Evolutionary conservation across 345 rosid genomes (phyloP), one percentile per base, ranked within the genome.

Genomic region (Ceriops zippeliana): DNA sequence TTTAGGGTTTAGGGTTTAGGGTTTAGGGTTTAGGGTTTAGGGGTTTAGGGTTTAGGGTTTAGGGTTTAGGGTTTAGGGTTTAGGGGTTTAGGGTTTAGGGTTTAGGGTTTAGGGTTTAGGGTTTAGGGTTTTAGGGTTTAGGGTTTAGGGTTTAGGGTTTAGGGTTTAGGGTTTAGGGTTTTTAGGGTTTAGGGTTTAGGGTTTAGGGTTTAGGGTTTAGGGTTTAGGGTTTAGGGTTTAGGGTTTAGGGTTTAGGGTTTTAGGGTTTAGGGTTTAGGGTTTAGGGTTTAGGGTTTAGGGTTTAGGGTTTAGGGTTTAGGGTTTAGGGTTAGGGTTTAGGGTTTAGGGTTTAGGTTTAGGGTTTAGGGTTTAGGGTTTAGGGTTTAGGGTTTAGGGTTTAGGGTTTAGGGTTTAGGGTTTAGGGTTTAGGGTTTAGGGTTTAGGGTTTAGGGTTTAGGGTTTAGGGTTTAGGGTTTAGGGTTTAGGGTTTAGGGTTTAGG

Each of bases 351-450:
- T 70, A 49, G 57, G 73, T 32, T 70, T 61, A 63, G 66, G 66
- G 66, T 34, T 63, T 70, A 70, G 73, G 73, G 73, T 70, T 70
- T 70, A 61, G 73, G 73, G 57, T 70, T 70, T 66, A 66, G 70
- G 70, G 70, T 66, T 66, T 66, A 66, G 70, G 37, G 37, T 34
- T n/a, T n/a, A n/a, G 1, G 70, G 52, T 63, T 63, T 38, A 42
- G 66, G 66, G 52, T 63, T 63, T 38, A 42, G 66, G 66, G 52
- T n/a, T 70, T 68, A 37, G 54, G 70, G 70, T 56, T 67, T 67
- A 67, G 70, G 70, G 70, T 67, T 70, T 70, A 70, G 73, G 73
- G 73, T 70, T 70, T 70, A 70, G 73, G 73, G 60, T 70, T 70
- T 51, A 32, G 73, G 73, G 60, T 70, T 70, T 49, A 31, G 73